Evolutionary conservation across 2,329 filamentous ascomycete genomes (phyloP), one percentile per base, ranked within the genome.

Genomic region (Dendrostoma leiphaemia): DNA sequence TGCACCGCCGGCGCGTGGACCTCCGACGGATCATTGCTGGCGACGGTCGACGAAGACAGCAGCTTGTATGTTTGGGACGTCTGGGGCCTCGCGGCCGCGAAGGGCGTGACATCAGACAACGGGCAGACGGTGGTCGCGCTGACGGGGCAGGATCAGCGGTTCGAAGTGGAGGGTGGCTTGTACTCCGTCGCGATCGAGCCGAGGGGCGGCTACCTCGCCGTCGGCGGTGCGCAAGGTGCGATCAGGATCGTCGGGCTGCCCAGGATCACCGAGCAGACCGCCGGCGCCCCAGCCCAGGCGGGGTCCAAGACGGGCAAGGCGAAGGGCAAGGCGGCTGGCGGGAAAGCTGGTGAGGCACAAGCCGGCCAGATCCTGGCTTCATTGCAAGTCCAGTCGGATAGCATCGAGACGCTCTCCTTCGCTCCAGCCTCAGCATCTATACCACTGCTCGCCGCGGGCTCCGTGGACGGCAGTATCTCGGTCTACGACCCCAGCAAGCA

Each of bases 1-100:
- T 95, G 89, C 73, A 97, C 94, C 1, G 93, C 92, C 7, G 94
- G 94, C 56, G 80, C 88, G 2, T 99, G 94, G 92, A 90, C 90
- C 0, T 82, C 90, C 4, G 92, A 97, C 68, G 94, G 94, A 48
- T 85, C 85, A 28, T 76, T 97, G 15, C 81, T 99, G 2, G 90
- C 89, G 6, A 97, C 92, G 0, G 90, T 97, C 4, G 86, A 87
- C 40, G 93, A 97, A 68, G 93, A 97, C 70, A 82, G 85, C 54
- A 92, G 86, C 62, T 80, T 99, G 55, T 93, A 92, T 69, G 92
- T 96, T 23, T 97, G 91, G 84, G 94, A 97, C 66, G 88, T 92
- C 13, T 96, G 91, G 73, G 90, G 90, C 46, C 82, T 85, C 21
- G 90, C 89, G 1, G 86, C 87, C 3, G 86, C 76, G 40, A 73